Evolutionary conservation across 768 basidiomycete genomes (phyloP), one percentile per base, ranked within the genome.

Genomic region (Boletus bicolor): DNA sequence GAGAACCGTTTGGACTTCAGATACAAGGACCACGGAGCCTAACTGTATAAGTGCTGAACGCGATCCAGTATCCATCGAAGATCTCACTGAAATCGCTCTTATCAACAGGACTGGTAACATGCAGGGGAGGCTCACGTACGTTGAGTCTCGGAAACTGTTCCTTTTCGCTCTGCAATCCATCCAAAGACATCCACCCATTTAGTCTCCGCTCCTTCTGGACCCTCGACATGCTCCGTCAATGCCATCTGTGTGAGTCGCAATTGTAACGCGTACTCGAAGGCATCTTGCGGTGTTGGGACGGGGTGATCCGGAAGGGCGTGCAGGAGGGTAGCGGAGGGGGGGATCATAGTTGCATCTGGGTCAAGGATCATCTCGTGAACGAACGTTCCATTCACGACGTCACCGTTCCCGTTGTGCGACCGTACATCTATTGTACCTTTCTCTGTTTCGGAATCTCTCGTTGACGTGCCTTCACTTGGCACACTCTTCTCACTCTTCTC

Each of bases 101-200:
- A 35, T 51, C 36, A 51, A 26, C 35, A 35, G 7, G n/a, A 54
- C 4, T 17, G 12, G 8, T 21, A 39, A 34, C 17, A 11, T 48
- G 26, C 15, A 42, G 8, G 10, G 24, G 41, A 26, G 35, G 41
- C 11, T 28, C 45, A 55, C 71, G 46, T 52, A 72, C 70, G 30
- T 15, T 65, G 69, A 26, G 57, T 58, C 35, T 71, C 70, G 10
- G 67, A 61, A 30, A 51, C 53, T 0, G 63, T 62, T 37, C 76
- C 77, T 26, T 75, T 78, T 62, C 77, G 76, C 54, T 85, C 86
- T 0, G 93, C 86, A 65, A 93, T 86, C 89, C 90, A 97, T 5
- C 81, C 75, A 69, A 95, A 96, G 8, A 93, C 79, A 28, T 93
- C 91, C 15, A 93, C 76, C 83, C 93, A 94, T 54, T 83, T 85